Base-by-base conservation (phyloP, 768 basidiomycete genomes). In the Phaeotremella skinneri region DNA sequence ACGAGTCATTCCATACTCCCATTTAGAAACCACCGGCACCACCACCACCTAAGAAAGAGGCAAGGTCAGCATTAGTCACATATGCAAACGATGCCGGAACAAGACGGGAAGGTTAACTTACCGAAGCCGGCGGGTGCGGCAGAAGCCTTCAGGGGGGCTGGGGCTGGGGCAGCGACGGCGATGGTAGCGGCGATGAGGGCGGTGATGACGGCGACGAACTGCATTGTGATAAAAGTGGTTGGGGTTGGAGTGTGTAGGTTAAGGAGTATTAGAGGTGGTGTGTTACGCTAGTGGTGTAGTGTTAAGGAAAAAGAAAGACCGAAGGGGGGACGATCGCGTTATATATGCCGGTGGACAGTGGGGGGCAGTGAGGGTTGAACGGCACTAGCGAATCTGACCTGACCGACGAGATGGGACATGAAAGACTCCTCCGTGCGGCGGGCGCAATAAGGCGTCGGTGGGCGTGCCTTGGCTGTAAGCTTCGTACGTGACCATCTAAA, bases 171-270 rank as follows among this genome's bases (percentile, higher is more conserved):
- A 32, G 70, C 73, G 55, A 67, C 42, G 55, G 60, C 67, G 20
- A 67, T 53, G 29, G 67, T 62, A 52, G 69, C 69, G 52, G 68
- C 62, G 56, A 66, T 62, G 51, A 68, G 57, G 45, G 60, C 69
- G 56, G 67, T 45, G 54, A 71, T 41, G 56, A 69, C 55, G 49
- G 68, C 49, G 58, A 64, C 32, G 66, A 74, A 72, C 64, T 74
- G 72, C 73, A 74, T 74, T 51, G 31, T 63, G 60, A 6, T 39
- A 39, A 39, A 39, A 39, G 37, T 39, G 37, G 37, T 39, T 9
- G 43, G 51, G 51, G 30, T 39, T 61, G 45, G 37, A 31, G 29
- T 3, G 13, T 37, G 17, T 39, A 17, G 47, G 20, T 42, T 32
- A 39, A 31, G 37, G 25, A 21, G 51, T 45, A 55, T 50, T 51